These are phyloP conservation scores for Cutaneotrichosporon curvatum DNA, from an alignment of 1,284 basidiomycete genomes.

Conservation along the genomic window DNA sequence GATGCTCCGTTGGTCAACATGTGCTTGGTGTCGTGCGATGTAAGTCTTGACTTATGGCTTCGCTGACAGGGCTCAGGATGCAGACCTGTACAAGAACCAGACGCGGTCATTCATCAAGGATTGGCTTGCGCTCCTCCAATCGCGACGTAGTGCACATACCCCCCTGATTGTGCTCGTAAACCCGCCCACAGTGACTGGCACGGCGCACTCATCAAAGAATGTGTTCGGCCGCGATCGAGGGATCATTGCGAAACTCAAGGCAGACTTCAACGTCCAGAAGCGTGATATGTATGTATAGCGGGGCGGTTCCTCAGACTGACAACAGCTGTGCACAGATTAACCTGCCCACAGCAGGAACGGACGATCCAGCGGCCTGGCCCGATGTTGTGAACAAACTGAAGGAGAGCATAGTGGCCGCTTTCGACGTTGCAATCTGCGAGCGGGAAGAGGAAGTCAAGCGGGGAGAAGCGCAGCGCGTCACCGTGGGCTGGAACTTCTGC, in stretches of 20 bases:
- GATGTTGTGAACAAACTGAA: constrained; percentile 85
- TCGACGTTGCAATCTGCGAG: constrained; percentile 68
- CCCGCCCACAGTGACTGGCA: constrained; percentile 21
- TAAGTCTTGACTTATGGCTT: constrained; percentile 38
- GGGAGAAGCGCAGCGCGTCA: constrained; percentile 73
- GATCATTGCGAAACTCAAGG: constrained; percentile 81
- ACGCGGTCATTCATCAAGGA: constrained; percentile 81
- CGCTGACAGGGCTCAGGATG: constrained; percentile 56
- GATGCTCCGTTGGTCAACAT: constrained; percentile 78
- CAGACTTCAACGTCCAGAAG: constrained; percentile 87
- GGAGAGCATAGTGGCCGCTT: constrained; percentile 72
- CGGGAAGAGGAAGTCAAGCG: constrained; percentile 81
- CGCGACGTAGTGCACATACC: constrained; percentile 68
- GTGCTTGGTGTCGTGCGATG: constrained; percentile 81
- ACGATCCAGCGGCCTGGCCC: constrained; percentile 75
- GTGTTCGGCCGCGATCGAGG: constrained; percentile 43
- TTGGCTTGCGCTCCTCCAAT: constrained; percentile 65
- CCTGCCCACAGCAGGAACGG: constrained; percentile 24
- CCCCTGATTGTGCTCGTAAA: constrained; percentile 83
- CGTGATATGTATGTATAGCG: constrained; percentile 62
- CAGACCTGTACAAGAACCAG: constrained; percentile 69
- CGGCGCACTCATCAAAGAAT: constrained; percentile 53
- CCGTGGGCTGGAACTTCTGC: constrained; percentile 95
- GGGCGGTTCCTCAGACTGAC: background rate
- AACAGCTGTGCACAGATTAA: constrained; percentile 67